phyloP scores from a whole-genome alignment of 2,329 filamentous ascomycete species.

The Trichoderma simmonsii region DNA sequence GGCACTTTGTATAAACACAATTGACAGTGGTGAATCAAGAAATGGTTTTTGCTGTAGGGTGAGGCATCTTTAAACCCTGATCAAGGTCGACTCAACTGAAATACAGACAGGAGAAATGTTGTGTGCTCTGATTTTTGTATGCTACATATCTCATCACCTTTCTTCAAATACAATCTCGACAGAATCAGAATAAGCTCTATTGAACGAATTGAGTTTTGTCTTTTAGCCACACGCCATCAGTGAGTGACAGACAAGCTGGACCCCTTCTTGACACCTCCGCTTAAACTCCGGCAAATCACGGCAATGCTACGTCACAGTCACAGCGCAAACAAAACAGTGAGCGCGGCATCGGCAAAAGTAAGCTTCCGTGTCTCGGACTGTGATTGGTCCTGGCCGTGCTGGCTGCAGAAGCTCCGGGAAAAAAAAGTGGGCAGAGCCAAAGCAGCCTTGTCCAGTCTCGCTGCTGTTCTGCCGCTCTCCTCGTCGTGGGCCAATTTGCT shows the following conservation, averaged over 20 bases:
- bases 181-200: not conserved
- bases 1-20: not conserved
- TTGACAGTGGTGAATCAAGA: not conserved
- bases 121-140: rapidly evolving
- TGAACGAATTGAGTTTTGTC: not conserved
- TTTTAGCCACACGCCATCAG: not conserved
- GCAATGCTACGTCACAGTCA: constrained; percentile 15
- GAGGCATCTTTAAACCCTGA: too few species aligned
- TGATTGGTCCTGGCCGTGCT: constrained; percentile 22
- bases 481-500: constrained; percentile 16
- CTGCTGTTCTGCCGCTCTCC: constrained; percentile 15
- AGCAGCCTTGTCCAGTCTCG: constrained; percentile 17
- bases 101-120: not conserved
- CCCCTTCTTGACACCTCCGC: not conserved
- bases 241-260: not conserved
- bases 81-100: too few species aligned
- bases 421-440: constrained; percentile 11
- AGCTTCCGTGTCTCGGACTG: constrained; percentile 20
- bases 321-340: not conserved
- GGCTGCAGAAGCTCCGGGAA: constrained; percentile 8
- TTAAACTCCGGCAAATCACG: not conserved
- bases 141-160: not conserved
- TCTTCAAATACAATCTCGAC: not conserved
- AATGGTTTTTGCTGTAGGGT: not conserved
- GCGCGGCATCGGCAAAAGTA: constrained; percentile 23